These are phyloP conservation scores for Penicillium ucsense DNA, from an alignment of 495 filamentous ascomycete genomes.

Conservation along the genomic window DNA sequence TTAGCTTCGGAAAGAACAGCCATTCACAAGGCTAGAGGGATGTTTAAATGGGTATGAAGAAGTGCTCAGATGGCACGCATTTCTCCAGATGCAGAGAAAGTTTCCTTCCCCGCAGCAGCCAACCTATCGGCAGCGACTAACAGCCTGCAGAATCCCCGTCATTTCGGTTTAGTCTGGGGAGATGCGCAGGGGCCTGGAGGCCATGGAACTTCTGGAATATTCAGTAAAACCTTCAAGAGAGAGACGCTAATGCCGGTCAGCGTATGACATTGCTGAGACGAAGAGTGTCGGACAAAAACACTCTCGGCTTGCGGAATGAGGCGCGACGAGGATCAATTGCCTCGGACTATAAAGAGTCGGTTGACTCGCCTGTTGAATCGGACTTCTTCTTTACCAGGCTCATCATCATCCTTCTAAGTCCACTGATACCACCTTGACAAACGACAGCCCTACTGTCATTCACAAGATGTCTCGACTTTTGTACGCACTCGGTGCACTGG, in stretches of 20 bases:
- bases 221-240: not conserved
- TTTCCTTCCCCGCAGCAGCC: not conserved
- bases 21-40: not conserved
- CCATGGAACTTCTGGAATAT: not conserved
- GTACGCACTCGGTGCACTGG: conserved; percentile 16
- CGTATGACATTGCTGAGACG: too few relatives aligned
- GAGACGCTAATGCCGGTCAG: too few relatives aligned
- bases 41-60: not conserved
- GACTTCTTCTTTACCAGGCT: not conserved
- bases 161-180: not conserved
- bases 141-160: not conserved
- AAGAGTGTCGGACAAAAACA: too few relatives aligned
- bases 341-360: not conserved
- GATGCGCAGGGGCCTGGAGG: not conserved
- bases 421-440: not conserved
- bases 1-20: not conserved
- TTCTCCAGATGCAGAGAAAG: not conserved
- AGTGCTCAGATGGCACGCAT: not conserved
- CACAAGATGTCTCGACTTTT: not conserved
- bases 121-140: not conserved
- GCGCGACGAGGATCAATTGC: not conserved
- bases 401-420: not conserved
- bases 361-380: not conserved
- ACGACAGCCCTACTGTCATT: not conserved
- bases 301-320: too few relatives aligned